A percentile compares a stretch with the other conserved stretches of the same genome.
Conservation (phyloP, 345 rosid genomes). For the Eutrema heterophyllum region DNA sequence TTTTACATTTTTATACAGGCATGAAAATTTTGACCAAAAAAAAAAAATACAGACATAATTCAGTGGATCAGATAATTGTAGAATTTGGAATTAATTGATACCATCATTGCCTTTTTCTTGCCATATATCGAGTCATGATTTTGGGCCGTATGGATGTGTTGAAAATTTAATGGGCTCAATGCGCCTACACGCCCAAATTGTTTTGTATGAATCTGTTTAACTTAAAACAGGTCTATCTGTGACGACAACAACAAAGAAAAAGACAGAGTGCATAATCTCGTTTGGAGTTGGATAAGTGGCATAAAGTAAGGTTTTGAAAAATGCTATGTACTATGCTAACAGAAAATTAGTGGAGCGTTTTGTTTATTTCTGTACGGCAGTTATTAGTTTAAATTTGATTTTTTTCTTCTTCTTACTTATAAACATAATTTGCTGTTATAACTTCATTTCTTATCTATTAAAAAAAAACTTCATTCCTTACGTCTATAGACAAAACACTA, state of each 20-base stretch:
- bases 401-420: neutral
- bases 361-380: neutral
- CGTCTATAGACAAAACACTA: neutral
- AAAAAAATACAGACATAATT: too few relatives aligned
- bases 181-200: neutral
- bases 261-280: neutral
- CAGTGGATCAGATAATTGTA: neutral
- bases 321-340: neutral
- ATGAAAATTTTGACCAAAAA: too few relatives aligned
- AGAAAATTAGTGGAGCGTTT: neutral
- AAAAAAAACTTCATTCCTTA: neutral
- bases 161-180: neutral
- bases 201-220: neutral
- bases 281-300: constrained; percentile 9
- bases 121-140: neutral
- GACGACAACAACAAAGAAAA: neutral
- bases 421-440: neutral
- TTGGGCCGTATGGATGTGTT: neutral
- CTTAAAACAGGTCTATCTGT: neutral
- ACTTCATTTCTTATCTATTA: too few relatives aligned
- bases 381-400: neutral
- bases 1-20: too few relatives aligned
- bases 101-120: neutral
- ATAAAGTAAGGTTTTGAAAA: neutral
- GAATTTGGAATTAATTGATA: neutral